Conservation (phyloP, 306 rosid genomes). For the Leucaena leucocephala region DNA sequence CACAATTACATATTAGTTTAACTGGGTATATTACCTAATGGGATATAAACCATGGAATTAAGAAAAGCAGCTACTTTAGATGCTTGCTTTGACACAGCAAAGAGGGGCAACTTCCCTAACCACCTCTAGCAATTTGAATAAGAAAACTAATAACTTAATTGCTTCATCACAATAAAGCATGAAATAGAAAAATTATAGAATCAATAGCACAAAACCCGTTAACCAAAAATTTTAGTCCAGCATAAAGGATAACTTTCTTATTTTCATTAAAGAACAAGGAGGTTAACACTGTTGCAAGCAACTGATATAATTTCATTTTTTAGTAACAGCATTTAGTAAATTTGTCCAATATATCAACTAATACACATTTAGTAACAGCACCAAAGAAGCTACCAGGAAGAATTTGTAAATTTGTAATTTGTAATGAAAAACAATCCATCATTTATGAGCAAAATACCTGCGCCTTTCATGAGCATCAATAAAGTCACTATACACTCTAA, state of each 20-base stretch:
- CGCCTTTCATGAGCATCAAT: conserved; percentile 88
- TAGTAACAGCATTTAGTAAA: neutral
- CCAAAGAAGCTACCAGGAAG: conserved; percentile 4
- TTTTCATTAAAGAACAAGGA: conserved; percentile 8
- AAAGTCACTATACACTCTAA: conserved; percentile 69
- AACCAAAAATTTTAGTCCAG: neutral
- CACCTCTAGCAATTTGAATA: conserved; percentile 23
- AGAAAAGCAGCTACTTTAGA: conserved; percentile 10
- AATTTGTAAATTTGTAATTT: conserved; percentile 22
- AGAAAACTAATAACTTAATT: neutral
- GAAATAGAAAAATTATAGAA: neutral
- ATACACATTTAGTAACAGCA: conserved; percentile 16
- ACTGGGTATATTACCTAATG: neutral
- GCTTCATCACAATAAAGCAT: neutral
- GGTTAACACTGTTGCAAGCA: conserved; percentile 10
- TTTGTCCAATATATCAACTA: conserved; percentile 5
- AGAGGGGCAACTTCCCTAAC: conserved; percentile 24
- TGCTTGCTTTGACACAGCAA: conserved; percentile 18
- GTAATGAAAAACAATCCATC: conserved; percentile 16
- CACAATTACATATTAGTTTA: neutral
- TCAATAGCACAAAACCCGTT: neutral
- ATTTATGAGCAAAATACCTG: conserved; percentile 55
- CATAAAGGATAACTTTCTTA: neutral
- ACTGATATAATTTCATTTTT: conserved; percentile 4
- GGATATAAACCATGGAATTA: neutral